These are phyloP conservation scores for Taxillus chinensis DNA, from an alignment of 164 flowering plant species.

Conservation along the genomic window DNA sequence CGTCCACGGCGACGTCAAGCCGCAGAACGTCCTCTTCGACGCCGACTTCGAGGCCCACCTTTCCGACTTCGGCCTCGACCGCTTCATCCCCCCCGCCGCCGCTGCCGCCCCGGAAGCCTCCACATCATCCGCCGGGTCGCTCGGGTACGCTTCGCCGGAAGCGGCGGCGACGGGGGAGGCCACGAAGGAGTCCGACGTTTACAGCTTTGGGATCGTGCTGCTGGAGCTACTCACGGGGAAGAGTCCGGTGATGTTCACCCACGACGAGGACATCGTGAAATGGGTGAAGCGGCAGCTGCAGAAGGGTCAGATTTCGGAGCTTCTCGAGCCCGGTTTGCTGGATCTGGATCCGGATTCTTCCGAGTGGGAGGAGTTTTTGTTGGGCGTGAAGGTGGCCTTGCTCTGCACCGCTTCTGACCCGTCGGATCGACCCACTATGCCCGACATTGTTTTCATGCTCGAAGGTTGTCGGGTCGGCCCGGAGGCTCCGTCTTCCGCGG, in stretches of 20 bases:
- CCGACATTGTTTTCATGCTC: constrained; percentile 91
- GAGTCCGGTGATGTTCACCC: constrained; percentile 69
- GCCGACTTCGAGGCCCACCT: constrained; percentile 36
- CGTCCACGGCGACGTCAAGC: constrained; percentile 30
- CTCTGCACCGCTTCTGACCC: constrained; percentile 89
- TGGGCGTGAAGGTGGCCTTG: constrained; percentile 83
- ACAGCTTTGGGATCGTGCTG: constrained; percentile 84
- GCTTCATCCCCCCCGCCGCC: constrained; percentile 14
- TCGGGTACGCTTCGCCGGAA: constrained; percentile 82
- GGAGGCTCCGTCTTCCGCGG: constrained; percentile 71
- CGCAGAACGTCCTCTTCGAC: constrained; percentile 28
- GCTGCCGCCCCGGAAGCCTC: constrained; percentile 41
- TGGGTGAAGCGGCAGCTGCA: constrained; percentile 94
- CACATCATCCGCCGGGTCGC: constrained; percentile 51
- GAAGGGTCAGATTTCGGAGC: constrained; percentile 66
- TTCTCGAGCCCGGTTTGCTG: constrained; percentile 76
- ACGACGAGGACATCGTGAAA: constrained; percentile 90
- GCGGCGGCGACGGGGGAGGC: constrained; percentile 44
- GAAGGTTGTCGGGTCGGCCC: constrained; percentile 94
- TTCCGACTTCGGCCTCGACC: constrained; percentile 26
- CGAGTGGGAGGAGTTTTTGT: constrained; percentile 95
- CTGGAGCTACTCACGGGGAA: constrained; percentile 79
- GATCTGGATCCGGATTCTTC: constrained; percentile 95
- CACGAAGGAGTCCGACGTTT: constrained; percentile 64
- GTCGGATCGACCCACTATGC: constrained; percentile 70